Percentiles rank a stretch among this genome's conserved stretches.
phyloP scores from a whole-genome alignment of 805 yeast genomes.

The Saccharomycopsis amapae region DNA sequence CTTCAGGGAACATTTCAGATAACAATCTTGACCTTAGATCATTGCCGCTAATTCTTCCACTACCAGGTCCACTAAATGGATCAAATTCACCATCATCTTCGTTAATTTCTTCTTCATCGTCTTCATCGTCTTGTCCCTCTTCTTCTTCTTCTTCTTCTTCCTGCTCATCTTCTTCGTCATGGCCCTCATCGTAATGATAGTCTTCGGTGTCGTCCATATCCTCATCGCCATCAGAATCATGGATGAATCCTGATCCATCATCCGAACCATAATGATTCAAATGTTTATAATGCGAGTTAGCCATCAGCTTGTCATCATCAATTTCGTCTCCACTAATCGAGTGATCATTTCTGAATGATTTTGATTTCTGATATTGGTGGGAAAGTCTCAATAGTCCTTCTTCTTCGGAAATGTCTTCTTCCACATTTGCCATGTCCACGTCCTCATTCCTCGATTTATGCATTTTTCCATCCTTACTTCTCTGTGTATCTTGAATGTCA shows the following conservation, averaged over 20 bases:
- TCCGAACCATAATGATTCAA: too few species aligned
- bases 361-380: constrained; percentile 33
- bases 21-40: neutral
- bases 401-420: constrained; percentile 1
- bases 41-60: neutral
- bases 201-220: constrained; percentile 25
- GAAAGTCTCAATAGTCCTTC: constrained; percentile 32
- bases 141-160: constrained; percentile 1
- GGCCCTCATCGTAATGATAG: constrained; percentile 26
- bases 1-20: constrained; percentile 33
- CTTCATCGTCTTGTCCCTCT: neutral
- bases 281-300: too few species aligned
- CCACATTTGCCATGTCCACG: neutral
- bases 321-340: too few species aligned
- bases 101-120: constrained; percentile 20
- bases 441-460: too few species aligned
- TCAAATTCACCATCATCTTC: constrained; percentile 22
- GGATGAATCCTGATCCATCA: neutral
- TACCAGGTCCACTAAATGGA: constrained; percentile 16
- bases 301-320: too few species aligned
- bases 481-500: too few species aligned
- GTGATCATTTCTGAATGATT: too few species aligned
- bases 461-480: too few species aligned
- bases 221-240: constrained; percentile 22
- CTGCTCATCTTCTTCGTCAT: constrained; percentile 3